Evolutionary conservation across 1,284 basidiomycete species (phyloP).

Genomic region (Stereum hirsutum): DNA sequence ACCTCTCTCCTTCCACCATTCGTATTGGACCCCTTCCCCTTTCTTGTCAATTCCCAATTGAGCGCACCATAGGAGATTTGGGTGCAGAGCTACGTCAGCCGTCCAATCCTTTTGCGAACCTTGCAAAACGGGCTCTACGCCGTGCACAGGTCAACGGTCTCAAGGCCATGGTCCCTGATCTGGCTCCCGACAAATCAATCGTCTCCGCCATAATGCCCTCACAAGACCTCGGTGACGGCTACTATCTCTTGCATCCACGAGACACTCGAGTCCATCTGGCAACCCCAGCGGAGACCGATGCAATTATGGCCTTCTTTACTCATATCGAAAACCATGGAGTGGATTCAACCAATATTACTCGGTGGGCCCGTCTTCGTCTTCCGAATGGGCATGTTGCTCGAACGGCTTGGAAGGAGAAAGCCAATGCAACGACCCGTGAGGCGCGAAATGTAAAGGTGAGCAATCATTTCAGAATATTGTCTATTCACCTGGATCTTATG

Average conservation of each 20-base stretch:
- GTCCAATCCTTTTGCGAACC: constrained; percentile 15
- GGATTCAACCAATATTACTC: neutral
- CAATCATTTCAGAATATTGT: neutral
- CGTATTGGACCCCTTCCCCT: constrained; percentile 13
- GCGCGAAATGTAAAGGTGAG: constrained; percentile 13
- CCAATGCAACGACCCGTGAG: constrained; percentile 1
- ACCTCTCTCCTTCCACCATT: constrained; percentile 10
- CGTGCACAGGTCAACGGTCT: constrained; percentile 14
- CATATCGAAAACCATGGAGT: neutral
- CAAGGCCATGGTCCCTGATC: constrained; percentile 11
- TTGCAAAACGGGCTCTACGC: constrained; percentile 11
- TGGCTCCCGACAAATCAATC: constrained; percentile 1
- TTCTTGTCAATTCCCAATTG: constrained; percentile 16
- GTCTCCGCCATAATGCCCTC: neutral
- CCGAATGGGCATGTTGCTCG: constrained; percentile 13
- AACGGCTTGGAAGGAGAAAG: constrained; percentile 13
- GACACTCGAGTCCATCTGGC: neutral
- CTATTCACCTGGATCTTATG: neutral
- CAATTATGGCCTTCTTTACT: neutral
- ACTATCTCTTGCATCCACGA: constrained; percentile 3
- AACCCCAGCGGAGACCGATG: constrained; percentile 1
- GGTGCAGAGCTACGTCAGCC: constrained; percentile 15
- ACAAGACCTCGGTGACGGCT: constrained; percentile 11
- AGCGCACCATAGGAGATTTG: constrained; percentile 18
- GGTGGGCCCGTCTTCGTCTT: constrained; percentile 10